Conservation (phyloP, 2,329 filamentous ascomycete species). For the Aspergillus viridinutans region DNA sequence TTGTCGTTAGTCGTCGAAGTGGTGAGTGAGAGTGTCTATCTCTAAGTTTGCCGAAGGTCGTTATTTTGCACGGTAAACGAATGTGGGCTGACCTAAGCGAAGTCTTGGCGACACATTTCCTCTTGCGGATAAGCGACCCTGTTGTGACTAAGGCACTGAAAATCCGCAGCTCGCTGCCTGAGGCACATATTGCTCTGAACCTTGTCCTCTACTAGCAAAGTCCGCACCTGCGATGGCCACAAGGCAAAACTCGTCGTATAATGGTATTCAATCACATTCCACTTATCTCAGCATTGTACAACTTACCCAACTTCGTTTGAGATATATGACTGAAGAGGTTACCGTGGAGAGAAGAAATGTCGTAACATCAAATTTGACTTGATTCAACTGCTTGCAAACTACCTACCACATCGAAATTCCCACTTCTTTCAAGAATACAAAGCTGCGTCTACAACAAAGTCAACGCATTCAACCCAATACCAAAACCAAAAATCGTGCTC, state of each 20-base stretch:
- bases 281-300: neutral
- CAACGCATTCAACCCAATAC: slow-evolving; percentile 1
- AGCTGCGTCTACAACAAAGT: neutral
- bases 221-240: no score
- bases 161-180: slow-evolving; percentile 2
- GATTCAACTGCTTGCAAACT: neutral
- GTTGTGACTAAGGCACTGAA: slow-evolving; percentile 4
- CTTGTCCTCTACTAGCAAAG: no score
- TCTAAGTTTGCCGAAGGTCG: slow-evolving; percentile 31
- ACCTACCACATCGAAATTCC: neutral
- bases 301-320: neutral
- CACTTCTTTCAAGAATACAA: neutral
- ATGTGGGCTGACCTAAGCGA: slow-evolving; percentile 44
- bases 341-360: neutral
- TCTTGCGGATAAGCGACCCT: slow-evolving; percentile 13
- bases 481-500: neutral
- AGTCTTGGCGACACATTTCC: slow-evolving; percentile 19
- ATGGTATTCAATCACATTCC: no score
- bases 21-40: slow-evolving; percentile 39
- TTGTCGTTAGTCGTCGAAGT: slow-evolving; percentile 46
- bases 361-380: neutral
- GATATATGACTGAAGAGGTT: neutral
- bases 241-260: neutral
- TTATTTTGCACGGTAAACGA: slow-evolving; percentile 40
- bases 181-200: slow-evolving; percentile 3